Conservation (phyloP, 169 alveolate genomes). For the Cryptosporidium felis region DNA sequence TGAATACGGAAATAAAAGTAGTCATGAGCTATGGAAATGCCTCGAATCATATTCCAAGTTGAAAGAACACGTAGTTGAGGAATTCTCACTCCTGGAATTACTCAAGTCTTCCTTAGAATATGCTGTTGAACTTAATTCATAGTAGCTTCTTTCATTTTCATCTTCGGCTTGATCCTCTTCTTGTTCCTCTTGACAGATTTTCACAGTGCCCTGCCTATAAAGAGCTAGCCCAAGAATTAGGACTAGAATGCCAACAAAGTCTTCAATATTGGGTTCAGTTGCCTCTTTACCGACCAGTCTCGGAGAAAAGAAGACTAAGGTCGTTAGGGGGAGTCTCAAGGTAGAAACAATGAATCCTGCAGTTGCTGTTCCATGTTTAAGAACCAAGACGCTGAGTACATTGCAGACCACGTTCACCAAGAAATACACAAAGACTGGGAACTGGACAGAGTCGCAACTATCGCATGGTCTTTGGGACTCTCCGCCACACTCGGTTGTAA, state of each 20-base stretch:
- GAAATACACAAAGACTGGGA: constrained; percentile 55
- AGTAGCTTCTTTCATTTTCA: neutral
- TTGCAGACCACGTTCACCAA: constrained; percentile 64
- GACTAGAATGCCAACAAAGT: constrained; percentile 61
- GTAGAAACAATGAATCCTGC: constrained; percentile 69
- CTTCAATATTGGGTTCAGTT: constrained; percentile 43
- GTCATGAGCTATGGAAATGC: constrained; percentile 28
- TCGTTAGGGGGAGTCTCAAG: constrained; percentile 70
- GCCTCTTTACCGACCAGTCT: constrained; percentile 71
- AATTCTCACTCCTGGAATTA: neutral
- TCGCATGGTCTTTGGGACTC: constrained; percentile 68
- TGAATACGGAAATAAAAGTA: neutral
- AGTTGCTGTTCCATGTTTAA: constrained; percentile 71
- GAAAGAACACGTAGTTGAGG: constrained; percentile 53
- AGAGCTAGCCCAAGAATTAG: constrained; percentile 3
- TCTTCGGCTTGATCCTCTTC: neutral
- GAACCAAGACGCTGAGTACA: constrained; percentile 60
- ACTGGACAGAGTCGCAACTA: constrained; percentile 51
- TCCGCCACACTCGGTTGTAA: constrained; percentile 34
- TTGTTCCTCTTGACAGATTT: constrained; percentile 25
- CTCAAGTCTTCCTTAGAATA: neutral
- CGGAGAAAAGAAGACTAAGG: constrained; percentile 71
- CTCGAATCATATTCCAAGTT: constrained; percentile 24
- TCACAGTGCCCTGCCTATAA: constrained; percentile 36
- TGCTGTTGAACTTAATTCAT: constrained; percentile 50